Evolutionary conservation across 1,284 basidiomycete genomes (phyloP), one percentile per base, ranked within the genome.

Genomic region (Inonotus obliquus): DNA sequence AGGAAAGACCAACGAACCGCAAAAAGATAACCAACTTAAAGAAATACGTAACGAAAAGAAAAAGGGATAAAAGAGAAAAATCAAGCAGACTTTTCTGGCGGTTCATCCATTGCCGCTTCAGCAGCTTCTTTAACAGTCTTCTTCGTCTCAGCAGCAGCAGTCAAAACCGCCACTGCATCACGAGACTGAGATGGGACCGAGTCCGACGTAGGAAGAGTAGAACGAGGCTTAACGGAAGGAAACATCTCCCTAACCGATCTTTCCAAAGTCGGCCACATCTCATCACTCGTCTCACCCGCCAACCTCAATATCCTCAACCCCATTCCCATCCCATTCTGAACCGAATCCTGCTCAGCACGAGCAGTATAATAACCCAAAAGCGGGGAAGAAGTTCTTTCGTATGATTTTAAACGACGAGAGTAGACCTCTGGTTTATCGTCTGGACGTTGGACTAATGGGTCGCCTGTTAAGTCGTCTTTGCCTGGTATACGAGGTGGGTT

Each of bases 401-500:
- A 64, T 35, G 58, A 54, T 19, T 6, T 29, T 5, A 44, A 27
- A 17, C 21, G 61, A 54, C 25, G 44, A 4, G 38, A 7, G 56
- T 51, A 57, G 6, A 80, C 89, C 65, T 71, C 93, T 11, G 94
- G 89, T 68, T 93, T 92, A 73, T 99, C 96, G 72, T 99, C 96
- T 25, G 94, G 89, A 45, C 97, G 82, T 72, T 93, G 93, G 25
- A 81, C 87, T 23, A 99, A 80, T 4, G 90, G 85, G 73, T 99
- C 95, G 27, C 95, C 96, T 0, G 96, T 98, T 63, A 89, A 77
- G 72, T 99, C 96, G 77, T 98, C 97, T 62, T 83, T 80, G 3
- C 96, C 96, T 2, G 87, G 79, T 0, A 90, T 84, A 69, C 89
- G 91, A 17, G 97, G 97, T 23, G 86, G 91, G 74, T 96, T 98